Percentiles rank a stretch among this genome's conserved stretches.
Conservation (phyloP, 768 basidiomycete genomes). For the Podaxis sp. region DNA sequence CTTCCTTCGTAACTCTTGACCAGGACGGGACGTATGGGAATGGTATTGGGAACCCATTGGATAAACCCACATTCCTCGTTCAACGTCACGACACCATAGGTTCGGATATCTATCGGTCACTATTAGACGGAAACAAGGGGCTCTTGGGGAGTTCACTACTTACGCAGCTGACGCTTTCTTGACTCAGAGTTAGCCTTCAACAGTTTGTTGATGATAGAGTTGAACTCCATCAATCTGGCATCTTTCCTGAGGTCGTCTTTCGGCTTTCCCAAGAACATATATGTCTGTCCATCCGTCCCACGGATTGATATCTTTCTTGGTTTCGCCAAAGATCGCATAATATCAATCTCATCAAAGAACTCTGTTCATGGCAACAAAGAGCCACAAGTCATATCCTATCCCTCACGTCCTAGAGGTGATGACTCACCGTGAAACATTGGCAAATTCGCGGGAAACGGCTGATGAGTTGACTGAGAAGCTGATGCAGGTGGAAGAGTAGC, state of each 20-base stretch:
- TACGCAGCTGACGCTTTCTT: slow-evolving; percentile 85
- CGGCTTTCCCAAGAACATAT: slow-evolving; percentile 94
- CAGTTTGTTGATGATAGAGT: slow-evolving; percentile 95
- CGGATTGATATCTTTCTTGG: slow-evolving; percentile 87
- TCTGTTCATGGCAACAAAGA: slow-evolving; percentile 35
- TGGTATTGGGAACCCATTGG: slow-evolving; percentile 97
- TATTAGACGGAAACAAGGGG: background rate
- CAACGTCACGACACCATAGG: slow-evolving; percentile 96
- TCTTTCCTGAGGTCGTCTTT: slow-evolving; percentile 98
- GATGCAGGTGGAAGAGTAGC: slow-evolving; percentile 82
- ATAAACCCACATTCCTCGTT: slow-evolving; percentile 98
- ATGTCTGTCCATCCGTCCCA: slow-evolving; percentile 79
- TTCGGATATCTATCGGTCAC: slow-evolving; percentile 74
- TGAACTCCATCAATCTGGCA: slow-evolving; percentile 96
- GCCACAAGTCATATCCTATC: background rate
- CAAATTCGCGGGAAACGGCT: slow-evolving; percentile 75
- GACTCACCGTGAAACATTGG: slow-evolving; percentile 74
- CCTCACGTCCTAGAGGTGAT: background rate
- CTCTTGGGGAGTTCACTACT: slow-evolving; percentile 27
- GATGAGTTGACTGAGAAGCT: slow-evolving; percentile 55
- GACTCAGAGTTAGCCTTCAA: slow-evolving; percentile 94
- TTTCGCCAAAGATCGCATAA: slow-evolving; percentile 90
- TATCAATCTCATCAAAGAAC: slow-evolving; percentile 78
- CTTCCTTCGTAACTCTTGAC: slow-evolving; percentile 59
- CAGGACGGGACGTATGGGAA: slow-evolving; percentile 76